phyloP scores from a whole-genome alignment of 805 yeast genomes.

The Wickerhamomyces ciferrii region DNA sequence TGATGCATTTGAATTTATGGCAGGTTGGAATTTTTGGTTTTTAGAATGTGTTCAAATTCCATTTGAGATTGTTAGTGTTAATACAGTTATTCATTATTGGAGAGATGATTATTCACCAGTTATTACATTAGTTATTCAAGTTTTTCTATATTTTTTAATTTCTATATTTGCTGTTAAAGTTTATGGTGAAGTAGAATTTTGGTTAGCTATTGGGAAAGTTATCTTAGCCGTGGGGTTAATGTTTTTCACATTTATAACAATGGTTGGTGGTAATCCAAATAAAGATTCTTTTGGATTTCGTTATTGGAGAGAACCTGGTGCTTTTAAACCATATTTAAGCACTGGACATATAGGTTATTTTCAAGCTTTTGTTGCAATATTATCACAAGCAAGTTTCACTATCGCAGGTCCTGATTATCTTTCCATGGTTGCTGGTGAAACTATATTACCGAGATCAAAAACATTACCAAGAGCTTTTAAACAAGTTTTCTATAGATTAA shows the following conservation, averaged over 20 bases:
- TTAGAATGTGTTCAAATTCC: constrained; percentile 76
- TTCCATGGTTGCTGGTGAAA: constrained; percentile 82
- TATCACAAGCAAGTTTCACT: constrained; percentile 70
- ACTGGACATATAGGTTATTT: constrained; percentile 59
- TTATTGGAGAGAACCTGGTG: constrained; percentile 48
- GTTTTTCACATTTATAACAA: constrained; percentile 69
- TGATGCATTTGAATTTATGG: constrained; percentile 66
- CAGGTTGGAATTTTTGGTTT: constrained; percentile 79
- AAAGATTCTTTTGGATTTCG: constrained; percentile 59
- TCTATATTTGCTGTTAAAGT: constrained; percentile 68
- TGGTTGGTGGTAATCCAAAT: constrained; percentile 84
- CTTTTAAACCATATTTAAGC: constrained; percentile 50
- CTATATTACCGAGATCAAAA: constrained; percentile 56
- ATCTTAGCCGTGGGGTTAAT: constrained; percentile 71
- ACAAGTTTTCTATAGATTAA: constrained; percentile 64
- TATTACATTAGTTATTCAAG: constrained; percentile 60
- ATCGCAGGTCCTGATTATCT: constrained; percentile 86
- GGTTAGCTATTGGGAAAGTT: constrained; percentile 71
- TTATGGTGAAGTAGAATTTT: constrained; percentile 82
- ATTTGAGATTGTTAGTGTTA: constrained; percentile 77
- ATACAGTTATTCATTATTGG: constrained; percentile 79
- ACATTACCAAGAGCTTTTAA: constrained; percentile 76
- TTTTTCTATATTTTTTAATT: constrained; percentile 54
- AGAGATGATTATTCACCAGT: constrained; percentile 71
- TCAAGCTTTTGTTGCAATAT: constrained; percentile 66